Evolutionary conservation across 2,329 filamentous ascomycete genomes (phyloP).

Genomic region (Lecanicillium sp.): DNA sequence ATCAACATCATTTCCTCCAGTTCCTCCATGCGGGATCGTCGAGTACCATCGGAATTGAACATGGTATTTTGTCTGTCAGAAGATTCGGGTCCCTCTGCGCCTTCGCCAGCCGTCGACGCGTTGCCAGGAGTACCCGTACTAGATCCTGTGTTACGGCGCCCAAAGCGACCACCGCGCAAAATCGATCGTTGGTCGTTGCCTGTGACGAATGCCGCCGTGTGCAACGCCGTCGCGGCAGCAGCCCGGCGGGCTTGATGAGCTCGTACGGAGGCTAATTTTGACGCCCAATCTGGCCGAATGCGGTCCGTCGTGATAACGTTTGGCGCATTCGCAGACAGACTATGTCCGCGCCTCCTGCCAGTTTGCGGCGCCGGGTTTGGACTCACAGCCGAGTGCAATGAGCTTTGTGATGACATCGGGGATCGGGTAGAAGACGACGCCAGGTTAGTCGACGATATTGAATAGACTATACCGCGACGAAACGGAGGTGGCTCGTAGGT

Average conservation of each 20-base stretch:
- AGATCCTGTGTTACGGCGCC: slow-evolving; percentile 45
- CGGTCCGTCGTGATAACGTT: slow-evolving; percentile 88
- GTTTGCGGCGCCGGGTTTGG: slow-evolving; percentile 32
- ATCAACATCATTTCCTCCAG: slow-evolving; percentile 98
- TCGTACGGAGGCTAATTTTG: slow-evolving; percentile 78
- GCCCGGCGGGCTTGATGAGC: slow-evolving; percentile 80
- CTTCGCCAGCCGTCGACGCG: slow-evolving; percentile 15
- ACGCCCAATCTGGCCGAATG: slow-evolving; percentile 89
- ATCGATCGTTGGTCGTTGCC: slow-evolving; percentile 49
- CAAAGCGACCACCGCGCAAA: slow-evolving; percentile 44
- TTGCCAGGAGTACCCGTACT: slow-evolving; percentile 21
- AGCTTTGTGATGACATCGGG: slow-evolving; percentile 83
- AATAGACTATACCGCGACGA: slow-evolving; percentile 72
- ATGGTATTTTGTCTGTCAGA: slow-evolving; percentile 19
- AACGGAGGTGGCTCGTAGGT: slow-evolving; percentile 89
- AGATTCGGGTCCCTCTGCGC: slow-evolving; percentile 21
- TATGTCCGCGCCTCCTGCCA: slow-evolving; percentile 46
- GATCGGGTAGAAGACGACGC: slow-evolving; percentile 39
- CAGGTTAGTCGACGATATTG: slow-evolving; percentile 35
- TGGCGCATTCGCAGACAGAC: slow-evolving; percentile 73
- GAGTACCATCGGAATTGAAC: slow-evolving; percentile 20
- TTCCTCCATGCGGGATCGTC: slow-evolving; percentile 65
- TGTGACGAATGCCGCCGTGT: slow-evolving; percentile 90
- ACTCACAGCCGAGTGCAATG: slow-evolving; percentile 56
- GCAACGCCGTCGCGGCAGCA: slow-evolving; percentile 86